Percentiles rank a stretch among this genome's conserved stretches.
These are phyloP conservation scores for Orbilia brochopaga DNA, from an alignment of 2,329 filamentous ascomycete species.

Conservation along the genomic window DNA sequence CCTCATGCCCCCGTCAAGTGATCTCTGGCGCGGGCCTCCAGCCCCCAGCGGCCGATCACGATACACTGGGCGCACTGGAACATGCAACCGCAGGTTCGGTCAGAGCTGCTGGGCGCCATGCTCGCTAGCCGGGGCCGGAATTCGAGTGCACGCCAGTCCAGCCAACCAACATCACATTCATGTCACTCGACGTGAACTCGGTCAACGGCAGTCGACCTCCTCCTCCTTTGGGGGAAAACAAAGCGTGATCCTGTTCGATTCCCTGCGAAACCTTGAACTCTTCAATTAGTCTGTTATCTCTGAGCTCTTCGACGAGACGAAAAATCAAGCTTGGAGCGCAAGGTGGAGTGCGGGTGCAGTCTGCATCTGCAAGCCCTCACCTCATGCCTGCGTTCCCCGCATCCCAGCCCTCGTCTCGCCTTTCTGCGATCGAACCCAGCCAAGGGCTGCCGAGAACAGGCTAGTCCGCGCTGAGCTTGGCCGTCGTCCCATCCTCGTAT, in stretches of 20 bases:
- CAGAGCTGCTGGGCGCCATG: no score
- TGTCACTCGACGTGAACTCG: neutral
- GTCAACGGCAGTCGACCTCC: neutral
- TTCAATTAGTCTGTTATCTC: neutral
- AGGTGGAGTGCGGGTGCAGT: neutral
- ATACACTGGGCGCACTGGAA: neutral
- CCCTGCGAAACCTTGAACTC: neutral
- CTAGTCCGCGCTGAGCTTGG: neutral
- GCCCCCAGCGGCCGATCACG: neutral
- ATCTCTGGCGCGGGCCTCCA: neutral
- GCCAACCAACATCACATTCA: neutral
- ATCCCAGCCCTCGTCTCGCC: neutral
- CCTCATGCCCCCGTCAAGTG: constrained; percentile 14
- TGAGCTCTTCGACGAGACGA: neutral
- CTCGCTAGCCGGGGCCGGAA: no score
- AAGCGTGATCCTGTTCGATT: neutral
- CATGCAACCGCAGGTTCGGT: neutral
- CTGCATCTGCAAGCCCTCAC: neutral
- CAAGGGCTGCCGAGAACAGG: neutral
- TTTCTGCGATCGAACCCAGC: neutral
- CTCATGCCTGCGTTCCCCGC: neutral
- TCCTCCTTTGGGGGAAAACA: neutral
- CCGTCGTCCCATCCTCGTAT: constrained; percentile 3
- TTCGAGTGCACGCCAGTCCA: no score
- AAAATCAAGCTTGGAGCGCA: neutral